Base-by-base conservation (phyloP, 441 rosid genomes). In the Manihot esculenta region DNA sequence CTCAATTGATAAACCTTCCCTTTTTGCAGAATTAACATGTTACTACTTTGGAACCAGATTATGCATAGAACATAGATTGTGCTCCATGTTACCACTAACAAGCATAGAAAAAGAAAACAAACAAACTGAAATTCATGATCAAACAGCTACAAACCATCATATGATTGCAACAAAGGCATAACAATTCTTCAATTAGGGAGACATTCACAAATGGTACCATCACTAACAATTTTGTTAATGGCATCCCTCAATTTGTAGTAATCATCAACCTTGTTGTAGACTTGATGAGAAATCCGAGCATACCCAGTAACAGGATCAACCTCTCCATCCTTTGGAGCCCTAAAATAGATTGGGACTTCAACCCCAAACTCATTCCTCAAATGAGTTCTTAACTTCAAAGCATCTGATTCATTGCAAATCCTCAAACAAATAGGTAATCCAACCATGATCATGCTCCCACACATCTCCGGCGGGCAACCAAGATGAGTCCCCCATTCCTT, bases 401-500 rank as follows among this genome's bases (percentile, higher is more conserved):
- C 60, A 77, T 91, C 92, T 0, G 75, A 73, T 1, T 89, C 94
- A 65, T 80, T 81, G 2, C 72, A 67, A 76, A 91, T 89, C 41
- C 84, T 84, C 75, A 89, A 77, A 69, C 83, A 82, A 51, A 82
- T 78, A 1, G 98, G 98, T 74, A 93, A 80, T 3, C 97, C 98
- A 0, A 93, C 93, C 98, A 93, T 93, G 73, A 89, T 69, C 98
- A 94, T 89, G 74, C 92, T 89, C 7, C 82, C 74, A 41, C 91
- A 86, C 97, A 94, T 89, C 61, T 91, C 85, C 0, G 89, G 84
- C 0, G 92, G 96, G 58, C 87, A 94, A 10, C 97, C 98, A 0
- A 91, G 90, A 78, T 83, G 85, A 1, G 98, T 93, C 47, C 92
- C 96, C 98, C 98, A 93, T 0, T 97, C 88, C 27, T 84, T 65